These are phyloP conservation scores for Iberis pinnata DNA, from an alignment of 345 rosid species.

Conservation along the genomic window DNA sequence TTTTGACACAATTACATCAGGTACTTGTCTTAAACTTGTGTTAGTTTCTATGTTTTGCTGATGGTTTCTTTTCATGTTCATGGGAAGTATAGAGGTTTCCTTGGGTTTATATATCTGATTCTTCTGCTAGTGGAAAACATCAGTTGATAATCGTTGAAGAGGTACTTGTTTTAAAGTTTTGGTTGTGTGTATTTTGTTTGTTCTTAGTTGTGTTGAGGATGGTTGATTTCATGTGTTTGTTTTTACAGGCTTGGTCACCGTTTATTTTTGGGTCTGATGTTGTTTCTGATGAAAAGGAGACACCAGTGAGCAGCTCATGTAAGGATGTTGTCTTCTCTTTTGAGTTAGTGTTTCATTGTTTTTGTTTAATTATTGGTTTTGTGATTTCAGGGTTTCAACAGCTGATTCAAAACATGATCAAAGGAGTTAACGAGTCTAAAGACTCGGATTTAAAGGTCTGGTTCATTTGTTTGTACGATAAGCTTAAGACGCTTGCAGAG, in stretches of 20 bases:
- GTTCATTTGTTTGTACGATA: slow-evolving; percentile 12
- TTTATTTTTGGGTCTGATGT: slow-evolving; percentile 42
- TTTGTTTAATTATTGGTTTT: slow-evolving; percentile 4
- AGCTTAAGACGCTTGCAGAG: background rate
- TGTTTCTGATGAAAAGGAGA: slow-evolving; percentile 30
- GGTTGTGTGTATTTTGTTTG: background rate
- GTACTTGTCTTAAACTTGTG: slow-evolving; percentile 21
- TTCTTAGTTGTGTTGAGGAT: slow-evolving; percentile 6
- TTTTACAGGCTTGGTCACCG: slow-evolving; percentile 60
- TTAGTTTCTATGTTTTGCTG: background rate
- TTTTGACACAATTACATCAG: slow-evolving; percentile 58
- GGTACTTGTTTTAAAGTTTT: slow-evolving; percentile 31
- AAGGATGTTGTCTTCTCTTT: slow-evolving; percentile 34
- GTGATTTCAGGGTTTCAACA: slow-evolving; percentile 50
- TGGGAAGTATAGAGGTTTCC: slow-evolving; percentile 45
- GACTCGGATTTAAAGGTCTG: slow-evolving; percentile 46
- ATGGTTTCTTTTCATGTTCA: background rate
- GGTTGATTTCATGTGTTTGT: slow-evolving; percentile 14
- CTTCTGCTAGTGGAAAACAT: slow-evolving; percentile 20
- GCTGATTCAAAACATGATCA: slow-evolving; percentile 47
- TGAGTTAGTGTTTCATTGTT: slow-evolving; percentile 23
- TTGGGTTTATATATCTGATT: slow-evolving; percentile 32
- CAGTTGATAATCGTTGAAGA: slow-evolving; percentile 39
- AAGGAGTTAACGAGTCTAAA: slow-evolving; percentile 29
- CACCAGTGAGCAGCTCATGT: slow-evolving; percentile 32